phyloP scores from a whole-genome alignment of 108 stramenopile species.

The Nitzschia sp. region DNA sequence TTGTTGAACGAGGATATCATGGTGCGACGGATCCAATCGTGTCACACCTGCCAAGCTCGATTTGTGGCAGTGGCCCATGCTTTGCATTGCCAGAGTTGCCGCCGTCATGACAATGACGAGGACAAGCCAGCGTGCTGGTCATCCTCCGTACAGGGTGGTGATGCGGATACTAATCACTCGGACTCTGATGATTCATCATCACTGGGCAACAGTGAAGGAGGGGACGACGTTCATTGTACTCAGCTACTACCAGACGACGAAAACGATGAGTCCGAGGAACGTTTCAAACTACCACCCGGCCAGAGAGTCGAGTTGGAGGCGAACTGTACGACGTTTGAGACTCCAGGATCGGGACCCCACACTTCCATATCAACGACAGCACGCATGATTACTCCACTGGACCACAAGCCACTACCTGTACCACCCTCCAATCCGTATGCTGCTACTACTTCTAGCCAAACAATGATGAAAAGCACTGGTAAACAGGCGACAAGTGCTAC shows the following conservation, averaged over 20 bases:
- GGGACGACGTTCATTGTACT: constrained; percentile 37
- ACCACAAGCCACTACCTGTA: not conserved
- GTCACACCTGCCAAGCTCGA: constrained; percentile 13
- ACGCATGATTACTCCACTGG: not conserved
- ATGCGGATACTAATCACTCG: too few relatives aligned
- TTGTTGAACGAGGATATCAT: too few relatives aligned
- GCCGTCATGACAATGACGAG: not conserved
- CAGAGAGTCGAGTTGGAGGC: not conserved
- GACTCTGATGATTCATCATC: too few relatives aligned
- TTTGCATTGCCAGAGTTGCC: constrained; percentile 2
- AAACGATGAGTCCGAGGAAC: constrained; percentile 20
- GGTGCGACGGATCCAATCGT: constrained; percentile 26
- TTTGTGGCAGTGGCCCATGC: constrained; percentile 24
- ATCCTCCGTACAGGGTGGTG: not conserved
- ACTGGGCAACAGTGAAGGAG: constrained; percentile 44
- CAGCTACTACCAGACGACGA: constrained; percentile 17
- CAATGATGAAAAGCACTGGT: not conserved
- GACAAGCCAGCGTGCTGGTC: not conserved
- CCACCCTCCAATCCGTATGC: not conserved
- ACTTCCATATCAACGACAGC: not conserved
- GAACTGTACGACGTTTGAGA: not conserved
- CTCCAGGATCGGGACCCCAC: not conserved
- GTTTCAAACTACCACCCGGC: not conserved
- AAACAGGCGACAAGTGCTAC: not conserved
- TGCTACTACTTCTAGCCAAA: not conserved